Conservation (phyloP, 2,329 filamentous ascomycete species). For the Boeremia exigua region DNA sequence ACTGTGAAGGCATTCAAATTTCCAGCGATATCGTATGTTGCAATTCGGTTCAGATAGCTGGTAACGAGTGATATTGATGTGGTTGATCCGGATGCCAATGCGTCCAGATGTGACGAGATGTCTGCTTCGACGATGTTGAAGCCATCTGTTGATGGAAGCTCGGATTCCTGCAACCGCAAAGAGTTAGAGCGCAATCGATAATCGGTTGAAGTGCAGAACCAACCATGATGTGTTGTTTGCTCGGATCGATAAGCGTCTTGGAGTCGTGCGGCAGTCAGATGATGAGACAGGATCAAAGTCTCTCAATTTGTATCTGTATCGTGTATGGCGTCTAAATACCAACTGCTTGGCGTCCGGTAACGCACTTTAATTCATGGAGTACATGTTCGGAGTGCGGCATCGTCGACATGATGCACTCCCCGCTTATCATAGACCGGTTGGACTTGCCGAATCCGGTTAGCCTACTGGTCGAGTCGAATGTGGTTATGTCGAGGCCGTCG, state of each 20-base stretch:
- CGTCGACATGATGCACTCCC: constrained; percentile 4
- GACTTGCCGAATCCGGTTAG: constrained; percentile 25
- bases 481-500: not conserved
- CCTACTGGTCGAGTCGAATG: not conserved
- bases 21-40: constrained; percentile 53
- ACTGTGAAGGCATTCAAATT: constrained; percentile 58
- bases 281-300: not conserved
- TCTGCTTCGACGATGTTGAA: constrained; percentile 56
- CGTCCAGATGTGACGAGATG: constrained; percentile 53
- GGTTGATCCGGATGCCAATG: constrained; percentile 49
- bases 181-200: not conserved
- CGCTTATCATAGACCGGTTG: constrained; percentile 21
- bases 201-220: not conserved
- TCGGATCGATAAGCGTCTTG: not conserved
- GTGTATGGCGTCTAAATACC: not conserved
- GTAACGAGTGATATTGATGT: constrained; percentile 56
- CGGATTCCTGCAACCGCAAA: not conserved
- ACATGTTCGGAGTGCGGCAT: constrained; percentile 1
- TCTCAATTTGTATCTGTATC: not conserved
- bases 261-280: not conserved
- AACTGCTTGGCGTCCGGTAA: not conserved
- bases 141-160: not conserved
- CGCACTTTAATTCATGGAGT: not conserved
- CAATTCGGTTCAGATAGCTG: constrained; percentile 57
- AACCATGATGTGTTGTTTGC: constrained; percentile 5